phyloP scores from a whole-genome alignment of 352 stramenopile genomes.

The Globisporangium mamillatum region DNA sequence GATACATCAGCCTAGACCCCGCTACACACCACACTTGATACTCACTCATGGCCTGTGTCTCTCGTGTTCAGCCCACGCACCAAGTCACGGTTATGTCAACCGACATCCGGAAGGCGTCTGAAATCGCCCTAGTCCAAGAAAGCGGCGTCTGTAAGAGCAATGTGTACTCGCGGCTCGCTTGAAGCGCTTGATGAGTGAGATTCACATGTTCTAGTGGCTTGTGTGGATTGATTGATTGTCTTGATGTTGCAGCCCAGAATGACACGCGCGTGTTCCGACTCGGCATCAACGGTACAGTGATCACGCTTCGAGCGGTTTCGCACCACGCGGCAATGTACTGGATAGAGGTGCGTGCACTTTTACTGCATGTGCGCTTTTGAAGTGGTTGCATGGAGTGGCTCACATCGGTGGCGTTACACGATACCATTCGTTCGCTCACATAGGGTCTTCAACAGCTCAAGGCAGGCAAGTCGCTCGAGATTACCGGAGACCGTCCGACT shows the following conservation, averaged over 20 bases:
- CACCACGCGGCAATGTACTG: slow-evolving; percentile 65
- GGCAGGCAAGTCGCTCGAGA: slow-evolving; percentile 39
- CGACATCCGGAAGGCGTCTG: slow-evolving; percentile 55
- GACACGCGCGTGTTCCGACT: slow-evolving; percentile 48
- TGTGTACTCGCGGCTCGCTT: too few species aligned
- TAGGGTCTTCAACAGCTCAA: slow-evolving; percentile 46
- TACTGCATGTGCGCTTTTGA: neutral
- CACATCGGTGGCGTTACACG: too few species aligned
- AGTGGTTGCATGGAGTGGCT: neutral
- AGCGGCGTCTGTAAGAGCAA: slow-evolving; percentile 4
- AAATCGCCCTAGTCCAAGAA: slow-evolving; percentile 41
- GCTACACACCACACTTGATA: neutral
- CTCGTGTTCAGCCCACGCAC: slow-evolving; percentile 42
- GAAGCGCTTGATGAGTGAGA: neutral
- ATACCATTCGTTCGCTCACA: too few species aligned
- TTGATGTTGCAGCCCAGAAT: slow-evolving; percentile 18
- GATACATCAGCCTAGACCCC: neutral
- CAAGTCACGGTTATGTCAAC: slow-evolving; percentile 74
- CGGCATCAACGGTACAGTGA: slow-evolving; percentile 62
- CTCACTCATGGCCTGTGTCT: neutral
- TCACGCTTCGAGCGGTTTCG: slow-evolving; percentile 65
- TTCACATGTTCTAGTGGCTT: neutral
- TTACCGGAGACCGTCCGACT: slow-evolving; percentile 40
- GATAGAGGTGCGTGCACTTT: slow-evolving; percentile 42
- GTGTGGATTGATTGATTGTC: neutral